Evolutionary conservation across 345 rosid genomes (phyloP).

Genomic region (Sonneratia alba): DNA sequence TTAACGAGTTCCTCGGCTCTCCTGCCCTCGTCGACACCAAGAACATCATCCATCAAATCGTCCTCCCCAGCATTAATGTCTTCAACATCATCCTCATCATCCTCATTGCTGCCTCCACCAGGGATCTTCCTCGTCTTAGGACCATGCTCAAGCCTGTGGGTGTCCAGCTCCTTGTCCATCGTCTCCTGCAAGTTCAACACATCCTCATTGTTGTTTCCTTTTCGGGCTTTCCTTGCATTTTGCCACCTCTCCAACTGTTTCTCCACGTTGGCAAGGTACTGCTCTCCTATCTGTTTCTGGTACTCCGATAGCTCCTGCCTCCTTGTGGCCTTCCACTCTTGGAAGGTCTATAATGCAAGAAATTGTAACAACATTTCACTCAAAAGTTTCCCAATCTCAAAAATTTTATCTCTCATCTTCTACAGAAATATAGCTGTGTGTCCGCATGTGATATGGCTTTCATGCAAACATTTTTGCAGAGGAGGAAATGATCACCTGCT

Average conservation of each 20-base stretch:
- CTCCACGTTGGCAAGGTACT: constrained; percentile 62
- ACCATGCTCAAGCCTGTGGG: constrained; percentile 90
- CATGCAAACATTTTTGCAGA: too few relatives aligned
- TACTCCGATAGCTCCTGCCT: constrained; percentile 73
- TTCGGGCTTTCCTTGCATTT: constrained; percentile 71
- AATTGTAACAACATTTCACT: background rate
- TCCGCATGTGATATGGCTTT: too few relatives aligned
- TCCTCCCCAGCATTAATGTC: constrained; percentile 85
- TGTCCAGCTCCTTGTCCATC: constrained; percentile 92
- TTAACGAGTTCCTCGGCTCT: constrained; percentile 33
- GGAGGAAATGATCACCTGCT: constrained; percentile 36
- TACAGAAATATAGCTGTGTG: too few relatives aligned
- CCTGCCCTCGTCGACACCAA: constrained; percentile 1
- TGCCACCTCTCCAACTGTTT: constrained; percentile 96
- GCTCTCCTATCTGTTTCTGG: constrained; percentile 71
- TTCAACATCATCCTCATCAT: constrained; percentile 86
- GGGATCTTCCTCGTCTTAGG: constrained; percentile 87
- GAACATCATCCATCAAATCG: constrained; percentile 83
- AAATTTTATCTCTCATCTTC: background rate
- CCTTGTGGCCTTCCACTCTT: constrained; percentile 65
- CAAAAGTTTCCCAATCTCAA: background rate
- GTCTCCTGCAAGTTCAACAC: constrained; percentile 73
- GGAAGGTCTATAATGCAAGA: constrained; percentile 38
- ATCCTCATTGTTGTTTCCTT: constrained; percentile 35
- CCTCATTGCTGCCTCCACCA: constrained; percentile 53